Conservation (phyloP, 1,284 basidiomycete species). For the Puccinia hordei region DNA sequence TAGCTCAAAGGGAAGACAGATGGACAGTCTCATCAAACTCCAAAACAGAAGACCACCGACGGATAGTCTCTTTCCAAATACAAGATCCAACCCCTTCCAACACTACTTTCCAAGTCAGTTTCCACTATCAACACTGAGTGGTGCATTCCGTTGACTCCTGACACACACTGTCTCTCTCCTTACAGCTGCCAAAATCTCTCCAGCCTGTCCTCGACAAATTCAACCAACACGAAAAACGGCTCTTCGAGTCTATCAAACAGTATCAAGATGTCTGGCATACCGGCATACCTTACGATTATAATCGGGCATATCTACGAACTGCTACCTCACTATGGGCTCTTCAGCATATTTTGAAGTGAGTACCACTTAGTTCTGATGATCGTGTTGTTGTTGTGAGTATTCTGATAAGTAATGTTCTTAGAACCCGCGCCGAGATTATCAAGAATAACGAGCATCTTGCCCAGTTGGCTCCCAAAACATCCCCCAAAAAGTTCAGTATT, state of each 20-base stretch:
- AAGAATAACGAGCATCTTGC: conserved; percentile 90
- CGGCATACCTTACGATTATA: conserved; percentile 31
- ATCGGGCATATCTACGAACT: not conserved
- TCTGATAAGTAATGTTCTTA: conserved; percentile 60
- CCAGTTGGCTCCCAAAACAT: conserved; percentile 66
- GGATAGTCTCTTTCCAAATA: conserved; percentile 1
- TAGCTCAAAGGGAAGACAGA: not conserved
- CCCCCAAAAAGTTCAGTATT: too few relatives aligned
- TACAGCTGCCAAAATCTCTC: not conserved
- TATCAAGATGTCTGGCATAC: conserved; percentile 25
- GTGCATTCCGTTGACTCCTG: too few relatives aligned
- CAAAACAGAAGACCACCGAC: not conserved
- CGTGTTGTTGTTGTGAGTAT: conserved; percentile 52
- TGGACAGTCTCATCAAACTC: conserved; percentile 29
- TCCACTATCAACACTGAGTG: too few relatives aligned
- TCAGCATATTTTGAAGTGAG: conserved; percentile 51
- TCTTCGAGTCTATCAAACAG: conserved; percentile 13
- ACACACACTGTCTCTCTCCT: too few relatives aligned
- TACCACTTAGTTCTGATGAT: not conserved
- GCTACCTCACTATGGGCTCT: conserved; percentile 21
- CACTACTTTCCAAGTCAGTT: not conserved
- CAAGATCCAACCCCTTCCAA: not conserved
- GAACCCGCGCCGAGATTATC: conserved; percentile 86
- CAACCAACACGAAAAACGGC: not conserved
- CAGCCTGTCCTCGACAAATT: conserved; percentile 4